These are phyloP conservation scores for Penicillium ucsense DNA, from an alignment of 495 filamentous ascomycete species.

Conservation along the genomic window DNA sequence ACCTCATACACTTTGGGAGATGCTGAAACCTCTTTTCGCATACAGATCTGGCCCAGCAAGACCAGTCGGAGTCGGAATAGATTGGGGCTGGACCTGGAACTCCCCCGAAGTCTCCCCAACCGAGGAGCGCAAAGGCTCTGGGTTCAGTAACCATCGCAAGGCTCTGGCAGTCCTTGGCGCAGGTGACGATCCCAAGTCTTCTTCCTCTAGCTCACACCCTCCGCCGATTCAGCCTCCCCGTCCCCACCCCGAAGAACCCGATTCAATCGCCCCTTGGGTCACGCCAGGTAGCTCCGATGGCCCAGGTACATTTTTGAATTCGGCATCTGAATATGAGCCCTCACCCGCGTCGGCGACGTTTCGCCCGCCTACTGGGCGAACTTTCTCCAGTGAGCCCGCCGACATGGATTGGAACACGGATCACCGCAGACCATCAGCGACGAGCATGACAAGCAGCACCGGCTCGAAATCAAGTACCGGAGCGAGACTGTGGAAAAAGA, in stretches of 20 bases:
- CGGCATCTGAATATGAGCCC: slow-evolving; percentile 31
- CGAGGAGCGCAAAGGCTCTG: slow-evolving; percentile 31
- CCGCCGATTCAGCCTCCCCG: slow-evolving; percentile 18
- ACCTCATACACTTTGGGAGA: background rate
- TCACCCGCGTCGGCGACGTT: slow-evolving; percentile 57
- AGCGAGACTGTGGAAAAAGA: slow-evolving; percentile 53
- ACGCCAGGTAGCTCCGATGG: slow-evolving; percentile 25
- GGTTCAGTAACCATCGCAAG: slow-evolving; percentile 31
- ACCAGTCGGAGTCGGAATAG: slow-evolving; percentile 8
- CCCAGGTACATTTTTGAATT: slow-evolving; percentile 34
- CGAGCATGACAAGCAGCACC: slow-evolving; percentile 81
- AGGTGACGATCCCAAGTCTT: slow-evolving; percentile 20
- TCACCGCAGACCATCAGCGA: slow-evolving; percentile 76
- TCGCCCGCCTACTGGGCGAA: slow-evolving; percentile 53
- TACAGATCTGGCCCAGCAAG: slow-evolving; percentile 18
- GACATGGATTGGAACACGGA: slow-evolving; percentile 58
- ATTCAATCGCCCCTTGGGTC: slow-evolving; percentile 29
- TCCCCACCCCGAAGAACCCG: slow-evolving; percentile 18
- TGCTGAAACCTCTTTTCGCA: background rate
- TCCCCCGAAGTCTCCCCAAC: slow-evolving; percentile 38
- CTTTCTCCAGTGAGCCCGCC: slow-evolving; percentile 56
- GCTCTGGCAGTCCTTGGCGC: slow-evolving; percentile 25
- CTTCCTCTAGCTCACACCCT: slow-evolving; percentile 18
- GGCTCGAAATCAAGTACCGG: slow-evolving; percentile 75
- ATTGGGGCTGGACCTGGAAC: slow-evolving; percentile 34